These are phyloP conservation scores for Hyphopichia buzzinii DNA, from an alignment of 1,139 yeast species.

Conservation along the genomic window DNA sequence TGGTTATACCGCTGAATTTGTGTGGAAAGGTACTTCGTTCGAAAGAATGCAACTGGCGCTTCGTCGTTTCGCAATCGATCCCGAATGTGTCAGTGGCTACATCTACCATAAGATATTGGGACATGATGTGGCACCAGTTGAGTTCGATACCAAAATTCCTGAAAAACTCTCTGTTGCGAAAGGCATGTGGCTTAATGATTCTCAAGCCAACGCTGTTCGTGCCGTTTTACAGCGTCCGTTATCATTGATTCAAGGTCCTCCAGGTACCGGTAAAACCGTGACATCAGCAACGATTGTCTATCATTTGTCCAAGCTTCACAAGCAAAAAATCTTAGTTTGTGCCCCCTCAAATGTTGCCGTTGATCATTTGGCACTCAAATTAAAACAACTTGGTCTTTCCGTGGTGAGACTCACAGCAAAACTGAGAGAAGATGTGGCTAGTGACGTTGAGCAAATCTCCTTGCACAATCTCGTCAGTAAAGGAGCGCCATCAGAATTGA, in stretches of 20 bases:
- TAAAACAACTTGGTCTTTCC: conserved; percentile 63
- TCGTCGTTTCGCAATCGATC: conserved; percentile 66
- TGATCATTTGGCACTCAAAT: conserved; percentile 80
- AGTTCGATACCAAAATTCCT: conserved; percentile 62
- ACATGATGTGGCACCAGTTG: conserved; percentile 67
- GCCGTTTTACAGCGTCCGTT: conserved; percentile 72
- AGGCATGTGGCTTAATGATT: conserved; percentile 66
- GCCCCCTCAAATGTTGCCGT: conserved; percentile 97
- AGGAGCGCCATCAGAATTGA: conserved; percentile 54
- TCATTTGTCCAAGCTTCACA: conserved; percentile 61
- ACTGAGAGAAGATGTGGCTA: conserved; percentile 78
- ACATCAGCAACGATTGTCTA: conserved; percentile 88
- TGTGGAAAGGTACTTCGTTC: conserved; percentile 86
- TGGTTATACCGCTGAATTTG: conserved; percentile 82
- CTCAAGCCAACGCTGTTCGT: conserved; percentile 78
- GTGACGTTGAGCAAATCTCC: conserved; percentile 52
- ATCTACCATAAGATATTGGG: conserved; percentile 82
- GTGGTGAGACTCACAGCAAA: conserved; percentile 78
- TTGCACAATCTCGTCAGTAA: conserved; percentile 49
- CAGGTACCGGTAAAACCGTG: conserved; percentile 95
- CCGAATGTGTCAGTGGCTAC: conserved; percentile 71
- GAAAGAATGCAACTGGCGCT: conserved; percentile 83
- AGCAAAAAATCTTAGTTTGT: conserved; percentile 71
- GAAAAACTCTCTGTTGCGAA: conserved; percentile 61
- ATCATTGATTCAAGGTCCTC: conserved; percentile 95